phyloP scores from a whole-genome alignment of 495 filamentous ascomycete genomes.

The Thermochaetoides thermophila region DNA sequence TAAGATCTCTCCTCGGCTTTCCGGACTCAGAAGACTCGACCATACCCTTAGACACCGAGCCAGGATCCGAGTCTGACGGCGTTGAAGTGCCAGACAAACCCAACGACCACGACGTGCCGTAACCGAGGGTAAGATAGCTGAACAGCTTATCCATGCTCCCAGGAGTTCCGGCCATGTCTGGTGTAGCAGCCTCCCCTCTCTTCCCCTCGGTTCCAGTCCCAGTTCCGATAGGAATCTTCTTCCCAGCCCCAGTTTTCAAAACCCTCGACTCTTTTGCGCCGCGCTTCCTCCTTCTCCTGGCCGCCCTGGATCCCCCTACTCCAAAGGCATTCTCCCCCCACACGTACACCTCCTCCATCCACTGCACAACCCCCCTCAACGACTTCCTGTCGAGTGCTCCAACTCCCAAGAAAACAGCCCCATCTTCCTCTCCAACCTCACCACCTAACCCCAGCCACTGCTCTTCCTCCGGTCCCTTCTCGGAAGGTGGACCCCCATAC shows the following conservation, averaged over 20 bases:
- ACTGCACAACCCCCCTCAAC: conserved; percentile 51
- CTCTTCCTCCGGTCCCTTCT: conserved; percentile 1
- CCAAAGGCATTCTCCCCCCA: conserved; percentile 72
- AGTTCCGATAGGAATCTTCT: background rate
- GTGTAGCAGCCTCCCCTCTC: conserved; percentile 1
- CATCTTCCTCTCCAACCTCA: conserved; percentile 55
- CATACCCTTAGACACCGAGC: background rate
- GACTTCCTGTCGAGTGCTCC: conserved; percentile 51
- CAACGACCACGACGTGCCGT: conserved; percentile 40
- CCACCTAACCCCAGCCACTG: conserved; percentile 54
- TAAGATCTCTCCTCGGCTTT: conserved; percentile 2
- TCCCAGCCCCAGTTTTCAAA: conserved; percentile 9
- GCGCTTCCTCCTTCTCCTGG: conserved; percentile 18
- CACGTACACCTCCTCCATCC: conserved; percentile 72
- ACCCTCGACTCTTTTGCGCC: conserved; percentile 30
- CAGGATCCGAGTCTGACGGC: background rate
- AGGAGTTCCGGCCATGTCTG: background rate
- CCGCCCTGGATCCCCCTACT: conserved; percentile 59
- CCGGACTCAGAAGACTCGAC: background rate
- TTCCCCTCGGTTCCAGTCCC: background rate
- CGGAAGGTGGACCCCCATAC: conserved; percentile 27
- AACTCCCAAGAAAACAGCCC: conserved; percentile 67
- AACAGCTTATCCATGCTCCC: conserved; percentile 28
- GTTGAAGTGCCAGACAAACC: conserved; percentile 9
- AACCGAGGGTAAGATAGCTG: conserved; percentile 39